Conservation (phyloP, 176 grass and related monocot species). For the Cenchrus purpureus region DNA sequence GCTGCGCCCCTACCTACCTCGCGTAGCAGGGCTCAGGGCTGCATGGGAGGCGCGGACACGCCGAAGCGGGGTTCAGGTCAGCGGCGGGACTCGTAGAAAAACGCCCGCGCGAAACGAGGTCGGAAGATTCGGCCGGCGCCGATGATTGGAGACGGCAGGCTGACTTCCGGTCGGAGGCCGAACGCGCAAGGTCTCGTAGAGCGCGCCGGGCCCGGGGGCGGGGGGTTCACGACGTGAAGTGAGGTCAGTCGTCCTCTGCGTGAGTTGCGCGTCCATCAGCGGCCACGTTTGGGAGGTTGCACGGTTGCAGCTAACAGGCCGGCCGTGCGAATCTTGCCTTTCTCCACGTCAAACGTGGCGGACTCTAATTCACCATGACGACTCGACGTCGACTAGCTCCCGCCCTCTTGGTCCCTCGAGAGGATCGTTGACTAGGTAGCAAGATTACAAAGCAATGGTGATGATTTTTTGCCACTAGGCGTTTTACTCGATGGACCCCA, state of each 20-base stretch:
- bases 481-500: neutral
- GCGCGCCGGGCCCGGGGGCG: neutral
- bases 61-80: neutral
- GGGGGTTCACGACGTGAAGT: neutral
- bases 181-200: neutral
- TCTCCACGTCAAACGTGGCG: neutral
- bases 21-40: no score
- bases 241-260: neutral
- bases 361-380: neutral
- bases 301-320: constrained; percentile 22
- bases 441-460: neutral
- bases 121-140: neutral
- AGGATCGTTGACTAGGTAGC: neutral
- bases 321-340: neutral
- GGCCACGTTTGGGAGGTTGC: constrained; percentile 10
- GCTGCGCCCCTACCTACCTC: neutral
- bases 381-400: neutral
- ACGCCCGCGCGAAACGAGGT: neutral
- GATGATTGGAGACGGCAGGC: constrained; percentile 12
- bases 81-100: neutral
- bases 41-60: neutral
- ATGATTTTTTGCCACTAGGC: neutral
- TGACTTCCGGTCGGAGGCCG: neutral
- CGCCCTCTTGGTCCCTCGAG: neutral
- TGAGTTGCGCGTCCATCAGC: neutral